Evolutionary conservation across 2,329 filamentous ascomycete genomes (phyloP).

Genomic region (Geoglossum cookeanum): DNA sequence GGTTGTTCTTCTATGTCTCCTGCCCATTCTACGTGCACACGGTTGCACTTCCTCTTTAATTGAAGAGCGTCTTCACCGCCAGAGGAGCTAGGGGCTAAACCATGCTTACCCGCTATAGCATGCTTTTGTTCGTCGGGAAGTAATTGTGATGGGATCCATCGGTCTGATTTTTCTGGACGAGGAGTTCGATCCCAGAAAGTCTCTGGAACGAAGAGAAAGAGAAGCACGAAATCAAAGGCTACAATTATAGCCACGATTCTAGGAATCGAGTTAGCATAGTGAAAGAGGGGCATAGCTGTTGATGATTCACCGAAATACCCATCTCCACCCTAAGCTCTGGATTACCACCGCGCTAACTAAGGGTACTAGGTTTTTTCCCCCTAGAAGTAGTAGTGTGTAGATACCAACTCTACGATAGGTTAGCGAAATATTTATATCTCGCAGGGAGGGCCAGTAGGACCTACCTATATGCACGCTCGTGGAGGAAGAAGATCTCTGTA

Average conservation of each 20-base stretch:
- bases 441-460: background rate
- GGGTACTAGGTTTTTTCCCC: slow-evolving; percentile 80
- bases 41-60: slow-evolving; percentile 10
- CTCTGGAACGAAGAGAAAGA: slow-evolving; percentile 86
- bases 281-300: background rate
- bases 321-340: slow-evolving; percentile 60
- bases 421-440: background rate
- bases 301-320: slow-evolving; percentile 59
- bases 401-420: slow-evolving; percentile 52
- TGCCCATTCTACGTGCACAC: slow-evolving; percentile 39
- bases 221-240: slow-evolving; percentile 45
- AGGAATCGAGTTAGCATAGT: background rate
- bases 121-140: background rate
- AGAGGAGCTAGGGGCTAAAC: too few species aligned
- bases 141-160: background rate
- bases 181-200: slow-evolving; percentile 89
- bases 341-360: slow-evolving; percentile 76
- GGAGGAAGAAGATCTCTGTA: slow-evolving; percentile 89
- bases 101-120: background rate
- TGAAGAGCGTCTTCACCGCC: background rate
- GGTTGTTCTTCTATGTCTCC: slow-evolving; percentile 37
- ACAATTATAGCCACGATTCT: slow-evolving; percentile 72
- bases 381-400: slow-evolving; percentile 73
- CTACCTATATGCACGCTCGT: slow-evolving; percentile 61
- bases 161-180: slow-evolving; percentile 9